phyloP scores from a whole-genome alignment of 2,329 filamentous ascomycete species.

The Lecanoromycetidae sp. region DNA sequence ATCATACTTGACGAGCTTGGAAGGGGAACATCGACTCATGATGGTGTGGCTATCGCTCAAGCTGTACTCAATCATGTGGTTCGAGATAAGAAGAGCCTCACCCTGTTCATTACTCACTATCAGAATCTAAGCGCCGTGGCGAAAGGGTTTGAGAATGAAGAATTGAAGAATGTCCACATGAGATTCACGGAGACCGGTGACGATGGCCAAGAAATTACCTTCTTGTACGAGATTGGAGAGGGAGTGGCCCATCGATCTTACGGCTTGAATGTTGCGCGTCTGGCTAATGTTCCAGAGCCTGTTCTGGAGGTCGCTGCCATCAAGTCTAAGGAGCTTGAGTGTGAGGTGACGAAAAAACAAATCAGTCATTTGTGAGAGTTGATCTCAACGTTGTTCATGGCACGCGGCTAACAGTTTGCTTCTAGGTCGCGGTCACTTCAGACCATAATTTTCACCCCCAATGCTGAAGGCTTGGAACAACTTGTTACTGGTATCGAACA shows the following conservation, averaged over 20 bases:
- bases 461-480: constrained; percentile 26
- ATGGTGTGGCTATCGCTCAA: constrained; percentile 90
- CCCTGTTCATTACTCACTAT: constrained; percentile 96
- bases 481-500: constrained; percentile 34
- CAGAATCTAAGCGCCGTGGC: constrained; percentile 70
- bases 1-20: constrained; percentile 93
- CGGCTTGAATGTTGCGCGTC: constrained; percentile 78
- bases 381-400: background rate
- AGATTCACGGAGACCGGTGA: constrained; percentile 53
- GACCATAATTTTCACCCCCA: constrained; percentile 18
- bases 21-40: constrained; percentile 84
- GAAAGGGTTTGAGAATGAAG: constrained; percentile 50
- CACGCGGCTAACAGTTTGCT: background rate
- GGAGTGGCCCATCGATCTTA: constrained; percentile 91
- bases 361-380: constrained; percentile 32
- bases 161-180: constrained; percentile 87
- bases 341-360: constrained; percentile 52
- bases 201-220: constrained; percentile 70
- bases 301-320: constrained; percentile 68
- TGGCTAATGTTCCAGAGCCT: constrained; percentile 66
- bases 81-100: constrained; percentile 60
- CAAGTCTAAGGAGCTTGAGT: constrained; percentile 72
- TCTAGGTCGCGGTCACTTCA: constrained; percentile 22
- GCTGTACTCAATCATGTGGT: constrained; percentile 80
- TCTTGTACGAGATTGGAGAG: constrained; percentile 82